Evolutionary conservation across 2,329 filamentous ascomycete species (phyloP).

Genomic region (Fusarium sp.): DNA sequence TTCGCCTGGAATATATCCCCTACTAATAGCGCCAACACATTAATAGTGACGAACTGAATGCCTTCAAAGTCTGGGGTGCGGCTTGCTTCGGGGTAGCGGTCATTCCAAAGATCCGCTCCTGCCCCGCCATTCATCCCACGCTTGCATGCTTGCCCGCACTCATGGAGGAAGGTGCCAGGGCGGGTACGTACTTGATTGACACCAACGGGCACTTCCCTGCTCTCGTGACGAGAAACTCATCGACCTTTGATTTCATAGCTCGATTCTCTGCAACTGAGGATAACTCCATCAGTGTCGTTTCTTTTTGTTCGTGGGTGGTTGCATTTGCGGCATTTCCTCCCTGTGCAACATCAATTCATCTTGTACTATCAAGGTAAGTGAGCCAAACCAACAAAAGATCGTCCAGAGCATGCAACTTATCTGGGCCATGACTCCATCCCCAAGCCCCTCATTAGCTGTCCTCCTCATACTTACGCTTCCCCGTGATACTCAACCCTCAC

Average conservation of each 20-base stretch:
- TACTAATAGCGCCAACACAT: not conserved
- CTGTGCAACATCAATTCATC: not conserved
- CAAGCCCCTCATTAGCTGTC: constrained; percentile 29
- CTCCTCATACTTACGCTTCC: not conserved
- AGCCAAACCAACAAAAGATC: constrained; percentile 1
- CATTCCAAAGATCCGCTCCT: constrained; percentile 42
- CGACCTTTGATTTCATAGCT: constrained; percentile 1
- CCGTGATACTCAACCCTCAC: constrained; percentile 1
- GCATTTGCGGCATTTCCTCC: not conserved
- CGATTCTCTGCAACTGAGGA: not conserved
- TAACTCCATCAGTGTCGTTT: not conserved
- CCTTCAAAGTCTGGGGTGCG: not conserved
- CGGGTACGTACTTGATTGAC: constrained; percentile 2
- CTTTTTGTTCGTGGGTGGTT: not conserved
- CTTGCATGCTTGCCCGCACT: not conserved
- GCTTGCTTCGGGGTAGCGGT: constrained; percentile 37
- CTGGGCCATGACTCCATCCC: constrained; percentile 25
- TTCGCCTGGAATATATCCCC: not conserved
- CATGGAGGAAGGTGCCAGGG: not conserved
- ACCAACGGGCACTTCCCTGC: constrained; percentile 1
- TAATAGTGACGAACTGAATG: not conserved
- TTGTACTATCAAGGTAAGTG: constrained; percentile 28
- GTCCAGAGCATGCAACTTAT: constrained; percentile 18
- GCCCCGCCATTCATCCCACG: constrained; percentile 18
- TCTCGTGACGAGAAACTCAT: constrained; percentile 23